Conservation (phyloP, 768 basidiomycete species). For the Pleurotus salmoneostramineus region DNA sequence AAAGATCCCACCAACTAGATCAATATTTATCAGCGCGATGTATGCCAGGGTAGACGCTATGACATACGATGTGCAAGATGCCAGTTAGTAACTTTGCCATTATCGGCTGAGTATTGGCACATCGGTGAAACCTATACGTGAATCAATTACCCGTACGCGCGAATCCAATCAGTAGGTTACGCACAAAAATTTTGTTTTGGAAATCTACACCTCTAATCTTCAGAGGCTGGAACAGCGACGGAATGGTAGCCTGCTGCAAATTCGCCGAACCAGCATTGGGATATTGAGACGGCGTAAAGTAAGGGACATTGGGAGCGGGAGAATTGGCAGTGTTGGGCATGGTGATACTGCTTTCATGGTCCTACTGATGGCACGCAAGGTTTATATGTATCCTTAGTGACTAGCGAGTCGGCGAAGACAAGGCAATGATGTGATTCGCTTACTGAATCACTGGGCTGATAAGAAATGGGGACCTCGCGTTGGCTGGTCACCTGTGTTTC, state of each 20-base stretch:
- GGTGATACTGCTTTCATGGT: neutral
- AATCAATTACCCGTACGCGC: neutral
- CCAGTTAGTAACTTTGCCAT: constrained; percentile 52
- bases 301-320: constrained; percentile 37
- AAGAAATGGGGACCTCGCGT: too few species aligned
- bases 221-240: constrained; percentile 48
- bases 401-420: too few species aligned
- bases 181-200: constrained; percentile 52
- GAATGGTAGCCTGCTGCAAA: constrained; percentile 31
- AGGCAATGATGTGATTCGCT: too few species aligned
- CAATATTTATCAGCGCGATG: constrained; percentile 2
- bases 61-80: constrained; percentile 57
- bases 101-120: constrained; percentile 56
- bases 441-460: too few species aligned
- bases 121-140: constrained; percentile 43
- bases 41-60: constrained; percentile 15
- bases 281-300: constrained; percentile 43
- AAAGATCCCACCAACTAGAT: constrained; percentile 47
- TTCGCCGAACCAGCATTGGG: constrained; percentile 41
- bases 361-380: too few species aligned
- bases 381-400: too few species aligned
- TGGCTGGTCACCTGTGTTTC: too few species aligned
- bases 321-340: constrained; percentile 22
- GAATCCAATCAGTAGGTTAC: constrained; percentile 12
- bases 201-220: constrained; percentile 49